phyloP scores from a whole-genome alignment of 768 basidiomycete species.

The Dacryopinax primogenitus region DNA sequence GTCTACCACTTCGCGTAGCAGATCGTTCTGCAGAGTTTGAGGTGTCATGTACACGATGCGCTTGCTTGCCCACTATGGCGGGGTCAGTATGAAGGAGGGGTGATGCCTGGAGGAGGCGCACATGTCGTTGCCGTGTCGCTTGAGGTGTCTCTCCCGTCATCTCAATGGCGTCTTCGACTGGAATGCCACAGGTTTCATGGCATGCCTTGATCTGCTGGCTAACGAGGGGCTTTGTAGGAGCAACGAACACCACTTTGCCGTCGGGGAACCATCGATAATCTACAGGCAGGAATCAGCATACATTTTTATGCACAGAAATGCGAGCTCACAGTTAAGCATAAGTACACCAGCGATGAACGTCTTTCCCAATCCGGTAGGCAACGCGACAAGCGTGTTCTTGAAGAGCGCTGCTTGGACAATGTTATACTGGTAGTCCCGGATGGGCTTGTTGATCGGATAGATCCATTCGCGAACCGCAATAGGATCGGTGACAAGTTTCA shows the following conservation, averaged over 20 bases:
- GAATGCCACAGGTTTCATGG: slow-evolving; percentile 86
- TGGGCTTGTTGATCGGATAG: slow-evolving; percentile 75
- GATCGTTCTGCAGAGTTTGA: slow-evolving; percentile 84
- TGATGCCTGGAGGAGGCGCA: slow-evolving; percentile 28
- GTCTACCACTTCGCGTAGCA: slow-evolving; percentile 60
- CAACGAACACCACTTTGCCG: slow-evolving; percentile 87
- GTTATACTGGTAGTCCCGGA: slow-evolving; percentile 89
- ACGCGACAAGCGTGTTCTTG: slow-evolving; percentile 84
- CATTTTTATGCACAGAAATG: slow-evolving; percentile 13
- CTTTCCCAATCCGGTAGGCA: slow-evolving; percentile 94
- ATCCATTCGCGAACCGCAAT: slow-evolving; percentile 76
- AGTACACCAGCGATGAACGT: slow-evolving; percentile 95
- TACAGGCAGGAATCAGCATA: slow-evolving; percentile 24
- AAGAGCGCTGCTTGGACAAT: slow-evolving; percentile 76
- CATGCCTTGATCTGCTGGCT: slow-evolving; percentile 91
- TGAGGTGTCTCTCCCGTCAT: slow-evolving; percentile 64
- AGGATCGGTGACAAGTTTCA: slow-evolving; percentile 68
- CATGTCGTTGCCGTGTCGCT: slow-evolving; percentile 44
- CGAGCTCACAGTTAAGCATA: slow-evolving; percentile 72
- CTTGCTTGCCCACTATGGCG: slow-evolving; percentile 58
- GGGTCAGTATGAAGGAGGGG: slow-evolving; percentile 12
- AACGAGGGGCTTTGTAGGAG: slow-evolving; percentile 92
- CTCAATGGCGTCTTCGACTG: slow-evolving; percentile 70
- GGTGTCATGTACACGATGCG: slow-evolving; percentile 93
- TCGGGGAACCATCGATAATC: slow-evolving; percentile 88